Evolutionary conservation across 1,139 yeast genomes (phyloP).

Genomic region (Geotrichum phurueaensis): DNA sequence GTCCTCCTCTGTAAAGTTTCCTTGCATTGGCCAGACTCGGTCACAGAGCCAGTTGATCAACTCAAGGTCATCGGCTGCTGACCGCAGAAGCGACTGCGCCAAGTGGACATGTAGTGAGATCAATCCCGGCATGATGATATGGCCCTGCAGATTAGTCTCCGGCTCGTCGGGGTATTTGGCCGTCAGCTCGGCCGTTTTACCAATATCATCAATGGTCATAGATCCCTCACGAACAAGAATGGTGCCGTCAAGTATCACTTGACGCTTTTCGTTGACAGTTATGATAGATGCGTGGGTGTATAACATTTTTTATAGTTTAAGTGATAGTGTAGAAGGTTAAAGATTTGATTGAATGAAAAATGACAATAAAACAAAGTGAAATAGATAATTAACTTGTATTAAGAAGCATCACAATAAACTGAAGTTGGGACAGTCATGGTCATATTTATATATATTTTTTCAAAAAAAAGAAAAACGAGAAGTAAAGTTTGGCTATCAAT

Average conservation of each 20-base stretch:
- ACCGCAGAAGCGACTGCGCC: constrained; percentile 24
- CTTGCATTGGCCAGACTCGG: constrained; percentile 31
- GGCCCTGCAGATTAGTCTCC: constrained; percentile 18
- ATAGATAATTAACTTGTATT: too few species aligned
- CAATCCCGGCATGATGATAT: constrained; percentile 28
- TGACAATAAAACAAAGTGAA: too few species aligned
- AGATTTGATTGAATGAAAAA: too few species aligned
- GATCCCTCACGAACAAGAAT: constrained; percentile 18
- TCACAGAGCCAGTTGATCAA: constrained; percentile 29
- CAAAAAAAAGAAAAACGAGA: too few species aligned
- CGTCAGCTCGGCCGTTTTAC: constrained; percentile 16
- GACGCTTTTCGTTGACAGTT: constrained; percentile 19
- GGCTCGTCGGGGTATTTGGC: constrained; percentile 20
- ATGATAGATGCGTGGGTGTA: constrained; percentile 34
- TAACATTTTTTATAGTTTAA: constrained; percentile 8
- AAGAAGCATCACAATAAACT: too few species aligned
- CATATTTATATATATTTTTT: too few species aligned
- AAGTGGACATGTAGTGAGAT: constrained; percentile 24
- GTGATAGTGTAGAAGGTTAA: not conserved
- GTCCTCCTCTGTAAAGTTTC: constrained; percentile 28
- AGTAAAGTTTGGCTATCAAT: too few species aligned
- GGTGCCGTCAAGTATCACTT: constrained; percentile 20
- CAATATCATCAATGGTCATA: constrained; percentile 18
- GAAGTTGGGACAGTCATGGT: too few species aligned
- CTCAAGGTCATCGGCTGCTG: constrained; percentile 29